phyloP scores from a whole-genome alignment of 2,329 filamentous ascomycete genomes.

The Trichophyton schoenleinii region DNA sequence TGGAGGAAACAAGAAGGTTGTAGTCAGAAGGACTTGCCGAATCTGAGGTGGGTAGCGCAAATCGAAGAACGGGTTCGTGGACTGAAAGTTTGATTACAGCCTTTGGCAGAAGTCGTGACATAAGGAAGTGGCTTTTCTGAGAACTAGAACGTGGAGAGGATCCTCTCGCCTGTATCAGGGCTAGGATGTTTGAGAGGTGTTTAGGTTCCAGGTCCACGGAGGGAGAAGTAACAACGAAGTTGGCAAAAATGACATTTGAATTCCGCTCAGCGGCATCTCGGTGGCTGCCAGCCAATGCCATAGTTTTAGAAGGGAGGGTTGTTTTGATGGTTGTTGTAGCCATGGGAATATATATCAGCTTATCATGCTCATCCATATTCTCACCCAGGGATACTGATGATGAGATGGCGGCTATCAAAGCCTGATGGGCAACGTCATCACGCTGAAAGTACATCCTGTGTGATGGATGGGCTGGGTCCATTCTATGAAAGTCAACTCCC shows the following conservation, averaged over 20 bases:
- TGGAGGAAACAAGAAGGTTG: conserved; percentile 86
- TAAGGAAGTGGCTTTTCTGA: conserved; percentile 48
- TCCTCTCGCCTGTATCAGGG: conserved; percentile 52
- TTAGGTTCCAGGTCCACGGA: conserved; percentile 87
- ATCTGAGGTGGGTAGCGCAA: conserved; percentile 70
- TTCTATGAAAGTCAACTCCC: conserved; percentile 77
- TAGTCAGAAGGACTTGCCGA: conserved; percentile 58
- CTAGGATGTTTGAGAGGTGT: conserved; percentile 73
- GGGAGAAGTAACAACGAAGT: conserved; percentile 89
- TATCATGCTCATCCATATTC: conserved; percentile 70
- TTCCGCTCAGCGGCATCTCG: conserved; percentile 76
- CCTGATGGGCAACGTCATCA: conserved; percentile 88
- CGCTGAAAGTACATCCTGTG: conserved; percentile 97
- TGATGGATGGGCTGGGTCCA: conserved; percentile 84
- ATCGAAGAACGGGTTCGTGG: conserved; percentile 87
- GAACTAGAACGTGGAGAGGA: conserved; percentile 33
- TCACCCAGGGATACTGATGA: conserved; percentile 87
- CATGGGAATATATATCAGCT: conserved; percentile 91
- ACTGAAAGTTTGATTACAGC: conserved; percentile 90
- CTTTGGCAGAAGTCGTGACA: conserved; percentile 86
- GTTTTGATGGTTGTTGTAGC: conserved; percentile 90
- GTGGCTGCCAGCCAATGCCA: conserved; percentile 59
- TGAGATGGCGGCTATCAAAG: conserved; percentile 78
- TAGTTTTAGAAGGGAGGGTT: conserved; percentile 84
- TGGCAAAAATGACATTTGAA: conserved; percentile 90